Evolutionary conservation across 768 basidiomycete genomes (phyloP).

Genomic region (Pulveroboletus sp.): DNA sequence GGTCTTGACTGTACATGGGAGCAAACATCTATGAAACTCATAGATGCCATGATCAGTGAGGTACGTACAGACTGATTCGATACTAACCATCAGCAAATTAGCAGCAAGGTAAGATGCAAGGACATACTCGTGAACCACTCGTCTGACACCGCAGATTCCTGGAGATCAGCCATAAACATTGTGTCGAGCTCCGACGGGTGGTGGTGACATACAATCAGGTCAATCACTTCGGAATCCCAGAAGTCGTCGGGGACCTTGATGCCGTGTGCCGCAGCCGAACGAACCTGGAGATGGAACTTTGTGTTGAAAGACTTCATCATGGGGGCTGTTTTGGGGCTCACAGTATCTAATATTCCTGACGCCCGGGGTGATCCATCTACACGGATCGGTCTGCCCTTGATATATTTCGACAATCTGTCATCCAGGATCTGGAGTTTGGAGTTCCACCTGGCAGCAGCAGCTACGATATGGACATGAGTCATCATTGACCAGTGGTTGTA

Average conservation of each 20-base stretch:
- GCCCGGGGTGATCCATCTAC: constrained; percentile 74
- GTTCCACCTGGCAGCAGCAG: constrained; percentile 63
- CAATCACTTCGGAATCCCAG: constrained; percentile 54
- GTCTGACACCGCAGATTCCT: constrained; percentile 70
- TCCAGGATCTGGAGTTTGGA: constrained; percentile 59
- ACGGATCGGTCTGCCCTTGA: constrained; percentile 64
- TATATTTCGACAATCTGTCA: constrained; percentile 60
- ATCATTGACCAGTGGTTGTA: neutral
- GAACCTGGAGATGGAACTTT: constrained; percentile 40
- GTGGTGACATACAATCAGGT: constrained; percentile 47
- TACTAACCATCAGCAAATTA: constrained; percentile 2
- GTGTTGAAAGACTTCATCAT: neutral
- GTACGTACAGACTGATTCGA: constrained; percentile 22
- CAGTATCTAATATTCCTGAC: constrained; percentile 73
- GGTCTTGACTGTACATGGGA: constrained; percentile 50
- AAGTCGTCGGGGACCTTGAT: constrained; percentile 70
- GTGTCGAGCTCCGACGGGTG: neutral
- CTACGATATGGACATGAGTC: constrained; percentile 30
- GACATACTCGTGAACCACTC: constrained; percentile 72
- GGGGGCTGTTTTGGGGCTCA: constrained; percentile 18
- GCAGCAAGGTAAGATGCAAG: neutral
- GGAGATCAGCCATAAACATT: neutral
- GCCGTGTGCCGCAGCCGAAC: constrained; percentile 67
- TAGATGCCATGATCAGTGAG: neutral
- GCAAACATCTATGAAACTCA: neutral